Evolutionary conservation across 2,329 filamentous ascomycete species (phyloP), one percentile per base, ranked within the genome.

Genomic region (Cladorrhinum sp.): DNA sequence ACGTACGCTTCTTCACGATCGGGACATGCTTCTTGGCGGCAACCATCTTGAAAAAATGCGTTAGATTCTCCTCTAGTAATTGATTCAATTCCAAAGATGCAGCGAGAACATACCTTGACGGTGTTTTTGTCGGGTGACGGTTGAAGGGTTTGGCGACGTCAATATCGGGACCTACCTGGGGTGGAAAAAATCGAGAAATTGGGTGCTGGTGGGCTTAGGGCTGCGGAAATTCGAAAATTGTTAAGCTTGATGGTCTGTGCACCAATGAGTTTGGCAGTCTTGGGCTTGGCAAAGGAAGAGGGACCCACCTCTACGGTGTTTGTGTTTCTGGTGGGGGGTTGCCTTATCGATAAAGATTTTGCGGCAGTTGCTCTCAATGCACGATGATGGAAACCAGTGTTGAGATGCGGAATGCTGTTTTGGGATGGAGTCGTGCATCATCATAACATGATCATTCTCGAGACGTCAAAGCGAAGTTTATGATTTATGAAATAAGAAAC

Each of bases 1-100:
- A 92, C 92, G 78, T 94, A 96, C 92, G 92, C 92, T 99, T 99
- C 92, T 99, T 99, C 78, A 99, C 91, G 87, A 99, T 99, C 77
- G 93, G 89, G 79, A 98, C 88, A 83, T 98, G 95, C 87, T 96
- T 96, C 91, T 96, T 96, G 82, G 94, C 91, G 89, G 93, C 87
- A 86, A 94, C 92, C 95, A 98, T 98, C 93, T 76, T 65, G 67
- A 58, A 59, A 67, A 70, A 36, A 5, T 14, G 42, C 65, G 69
- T 76, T 69, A 76, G 74, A 62, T 28, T 48, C 42, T 18, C n/a
- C 56, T 18, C 21, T 18, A 16, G n/a, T 16, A 21, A 33, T 28
- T 52, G 55, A 54, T 53, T 48, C 54, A 49, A 49, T 57, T 57
- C 39, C 39, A 12, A 8, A 46, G 28, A 14, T 16, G 20, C 52